Evolutionary conservation across 2,329 filamentous ascomycete species (phyloP).

Genomic region (Whalleya microplaca): DNA sequence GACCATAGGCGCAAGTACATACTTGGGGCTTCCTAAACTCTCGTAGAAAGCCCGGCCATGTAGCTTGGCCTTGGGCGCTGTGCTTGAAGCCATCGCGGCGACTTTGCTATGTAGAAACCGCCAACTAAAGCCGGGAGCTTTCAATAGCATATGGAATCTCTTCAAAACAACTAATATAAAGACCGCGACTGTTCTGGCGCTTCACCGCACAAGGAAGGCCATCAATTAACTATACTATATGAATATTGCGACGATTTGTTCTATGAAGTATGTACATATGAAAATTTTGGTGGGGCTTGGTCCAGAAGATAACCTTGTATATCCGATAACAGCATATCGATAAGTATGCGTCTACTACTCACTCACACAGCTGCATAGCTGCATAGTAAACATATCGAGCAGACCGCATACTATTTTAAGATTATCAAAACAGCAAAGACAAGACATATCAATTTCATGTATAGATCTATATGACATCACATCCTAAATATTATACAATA

Average conservation of each 20-base stretch:
- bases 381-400: too few species aligned
- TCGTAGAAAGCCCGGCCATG: conserved; percentile 91
- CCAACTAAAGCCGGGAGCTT: conserved; percentile 22
- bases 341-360: not conserved
- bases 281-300: conserved; percentile 13
- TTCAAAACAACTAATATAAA: conserved; percentile 16
- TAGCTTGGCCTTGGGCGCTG: conserved; percentile 58
- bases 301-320: not conserved
- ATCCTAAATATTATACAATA: too few species aligned
- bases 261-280: conserved; percentile 8
- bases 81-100: conserved; percentile 33
- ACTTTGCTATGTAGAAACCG: conserved; percentile 20
- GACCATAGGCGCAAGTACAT: conserved; percentile 94
- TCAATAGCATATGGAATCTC: conserved; percentile 13
- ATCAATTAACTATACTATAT: not conserved
- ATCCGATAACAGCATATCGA: not conserved
- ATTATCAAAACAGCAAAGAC: too few species aligned
- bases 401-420: too few species aligned
- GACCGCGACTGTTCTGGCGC: conserved; percentile 1
- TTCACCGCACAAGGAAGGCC: not conserved
- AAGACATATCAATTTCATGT: too few species aligned
- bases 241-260: conserved; percentile 6
- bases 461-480: too few species aligned
- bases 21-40: conserved; percentile 89
- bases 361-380: not conserved